A percentile compares a stretch with the other conserved stretches of the same genome.
Conservation (phyloP, 352 stramenopile genomes). For the Globisporangium parvum region DNA sequence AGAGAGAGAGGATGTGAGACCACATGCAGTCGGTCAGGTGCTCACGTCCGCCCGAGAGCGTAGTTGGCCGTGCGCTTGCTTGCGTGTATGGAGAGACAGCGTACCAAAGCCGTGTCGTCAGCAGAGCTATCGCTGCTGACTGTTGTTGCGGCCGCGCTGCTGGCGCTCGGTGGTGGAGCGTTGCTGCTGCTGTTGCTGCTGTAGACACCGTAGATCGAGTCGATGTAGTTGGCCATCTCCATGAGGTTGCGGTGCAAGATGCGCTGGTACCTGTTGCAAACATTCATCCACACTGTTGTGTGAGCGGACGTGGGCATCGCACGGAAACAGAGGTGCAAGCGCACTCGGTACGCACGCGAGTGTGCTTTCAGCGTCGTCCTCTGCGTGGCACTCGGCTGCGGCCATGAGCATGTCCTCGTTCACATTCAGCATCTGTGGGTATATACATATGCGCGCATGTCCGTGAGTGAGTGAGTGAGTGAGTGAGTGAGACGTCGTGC, state of each 20-base stretch:
- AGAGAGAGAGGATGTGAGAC: too few relatives aligned
- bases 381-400: slow-evolving; percentile 51
- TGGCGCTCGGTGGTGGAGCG: neutral
- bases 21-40: too few relatives aligned
- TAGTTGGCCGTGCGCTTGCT: too few relatives aligned
- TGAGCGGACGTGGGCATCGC: too few relatives aligned
- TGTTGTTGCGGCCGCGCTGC: neutral
- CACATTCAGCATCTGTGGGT: slow-evolving; percentile 50
- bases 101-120: neutral
- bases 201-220: slow-evolving; percentile 75
- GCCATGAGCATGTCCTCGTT: slow-evolving; percentile 73
- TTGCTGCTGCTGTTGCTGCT: slow-evolving; percentile 16
- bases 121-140: neutral
- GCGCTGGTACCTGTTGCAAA: slow-evolving; percentile 50
- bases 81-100: neutral
- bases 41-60: too few relatives aligned
- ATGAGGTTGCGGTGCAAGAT: slow-evolving; percentile 70
- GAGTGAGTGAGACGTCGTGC: neutral
- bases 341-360: slow-evolving; percentile 33
- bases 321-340: neutral
- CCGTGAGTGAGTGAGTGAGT: neutral
- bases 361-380: slow-evolving; percentile 40
- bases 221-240: slow-evolving; percentile 79
- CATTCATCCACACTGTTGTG: neutral
- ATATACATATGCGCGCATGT: neutral